Evolutionary conservation across 257 asterid genomes (phyloP), one percentile per base, ranked within the genome.

Genomic region (Plectranthus barbatus): DNA sequence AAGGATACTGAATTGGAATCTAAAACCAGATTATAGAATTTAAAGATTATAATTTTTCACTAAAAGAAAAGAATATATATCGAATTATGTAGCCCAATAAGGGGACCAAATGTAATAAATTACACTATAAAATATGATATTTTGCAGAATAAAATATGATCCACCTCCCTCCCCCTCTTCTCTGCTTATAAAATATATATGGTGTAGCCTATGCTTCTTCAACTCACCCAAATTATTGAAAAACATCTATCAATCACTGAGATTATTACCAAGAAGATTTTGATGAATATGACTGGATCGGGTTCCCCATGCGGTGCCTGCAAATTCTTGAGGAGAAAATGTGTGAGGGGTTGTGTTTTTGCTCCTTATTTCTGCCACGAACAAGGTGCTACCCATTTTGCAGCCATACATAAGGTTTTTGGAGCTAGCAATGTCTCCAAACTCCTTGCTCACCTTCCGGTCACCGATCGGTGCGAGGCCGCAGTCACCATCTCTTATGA

Each of bases 301-400:
- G 84, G 95, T 21, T 87, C 97, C 7, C 96, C 97, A 15, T 90
- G 94, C 39, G 90, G 94, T 53, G 94, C 94, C 55, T 85, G 94
- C 75, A 85, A 85, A 64, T 85, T 85, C 76, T 54, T 85, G 73
- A 78, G 94, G 51, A 80, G 94, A 46, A 85, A 83, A 75, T 85
- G 93, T 58, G 84, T 64, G 3, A 63, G 67, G 53, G 93, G 89
- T 5, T 85, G 93, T 71, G 93, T 82, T 29, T 85, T 85, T 61
- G 93, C 89, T 3, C 93, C 93, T 31, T 74, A 85, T 54, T 85
- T 82, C 68, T 67, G 87, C 79, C 85, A 85, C 54, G 89, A 78
- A 76, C 82, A 85, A 80, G 93, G 93, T 0, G 78, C 89, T 34
- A 11, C 79, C 45, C 89, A 82, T 55, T 82, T 82, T 58, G 67